Conservation (phyloP, 2,329 filamentous ascomycete species). For the Epichloe typhina region DNA sequence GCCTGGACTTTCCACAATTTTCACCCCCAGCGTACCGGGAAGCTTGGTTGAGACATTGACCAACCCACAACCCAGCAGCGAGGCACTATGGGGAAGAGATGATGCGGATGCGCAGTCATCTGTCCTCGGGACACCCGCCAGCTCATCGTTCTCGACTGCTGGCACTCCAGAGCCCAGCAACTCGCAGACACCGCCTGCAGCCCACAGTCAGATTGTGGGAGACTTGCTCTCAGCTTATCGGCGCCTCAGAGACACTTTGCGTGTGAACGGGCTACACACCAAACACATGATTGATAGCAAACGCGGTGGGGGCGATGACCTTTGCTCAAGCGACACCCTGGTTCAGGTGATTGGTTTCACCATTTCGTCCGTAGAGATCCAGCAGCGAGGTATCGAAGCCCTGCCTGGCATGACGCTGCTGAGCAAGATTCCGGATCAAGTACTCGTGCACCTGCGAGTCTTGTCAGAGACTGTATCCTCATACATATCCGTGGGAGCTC, state of each 20-base stretch:
- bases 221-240: slow-evolving; percentile 50
- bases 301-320: slow-evolving; percentile 25
- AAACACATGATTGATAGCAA: slow-evolving; percentile 20
- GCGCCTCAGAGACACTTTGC: slow-evolving; percentile 45
- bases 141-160: slow-evolving; percentile 27
- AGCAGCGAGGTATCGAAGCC: slow-evolving; percentile 72
- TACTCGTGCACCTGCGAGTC: slow-evolving; percentile 75
- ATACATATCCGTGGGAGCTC: slow-evolving; percentile 64
- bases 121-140: slow-evolving; percentile 26
- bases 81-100: slow-evolving; percentile 28
- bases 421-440: slow-evolving; percentile 72
- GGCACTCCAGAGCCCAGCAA: slow-evolving; percentile 13
- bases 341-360: slow-evolving; percentile 64
- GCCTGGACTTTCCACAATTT: slow-evolving; percentile 16
- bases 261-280: slow-evolving; percentile 37
- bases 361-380: slow-evolving; percentile 80
- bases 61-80: slow-evolving; percentile 22
- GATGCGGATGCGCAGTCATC: slow-evolving; percentile 21
- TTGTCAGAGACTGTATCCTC: slow-evolving; percentile 79
- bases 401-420: slow-evolving; percentile 62
- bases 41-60: slow-evolving; percentile 25
- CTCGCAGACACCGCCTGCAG: slow-evolving; percentile 4
- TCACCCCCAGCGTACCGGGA: slow-evolving; percentile 24
- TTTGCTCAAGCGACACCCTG: slow-evolving; percentile 45
- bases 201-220: slow-evolving; percentile 22